Evolutionary conservation across 176 grass and related monocot species (phyloP).

Genomic region (Oryza punctata): DNA sequence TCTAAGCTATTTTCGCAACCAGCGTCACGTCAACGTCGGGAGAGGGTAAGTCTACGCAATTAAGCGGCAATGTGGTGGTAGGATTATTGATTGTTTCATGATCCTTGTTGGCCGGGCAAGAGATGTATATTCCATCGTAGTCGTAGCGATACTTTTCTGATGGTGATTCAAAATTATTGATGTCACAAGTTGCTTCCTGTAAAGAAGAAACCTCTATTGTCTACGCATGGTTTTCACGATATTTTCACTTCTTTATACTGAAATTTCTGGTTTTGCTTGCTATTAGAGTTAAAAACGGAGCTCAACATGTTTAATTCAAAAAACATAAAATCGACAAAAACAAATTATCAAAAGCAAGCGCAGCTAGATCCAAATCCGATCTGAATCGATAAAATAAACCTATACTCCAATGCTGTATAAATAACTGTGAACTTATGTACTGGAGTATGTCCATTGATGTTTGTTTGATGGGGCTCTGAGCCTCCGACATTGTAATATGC

Average conservation of each 20-base stretch:
- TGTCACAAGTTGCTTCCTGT: background rate
- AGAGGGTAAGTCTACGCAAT: background rate
- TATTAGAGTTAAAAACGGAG: background rate
- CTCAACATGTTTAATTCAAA: background rate
- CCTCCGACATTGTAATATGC: background rate
- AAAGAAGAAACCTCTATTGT: background rate
- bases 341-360: background rate
- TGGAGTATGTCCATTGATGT: background rate
- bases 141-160: background rate
- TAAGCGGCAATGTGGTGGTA: background rate
- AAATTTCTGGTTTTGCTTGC: background rate
- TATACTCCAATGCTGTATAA: background rate
- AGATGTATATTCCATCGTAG: background rate
- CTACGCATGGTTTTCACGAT: background rate
- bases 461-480: background rate
- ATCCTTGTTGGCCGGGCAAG: background rate
- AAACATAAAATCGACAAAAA: background rate
- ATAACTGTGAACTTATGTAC: background rate
- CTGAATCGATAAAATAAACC: background rate
- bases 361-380: background rate
- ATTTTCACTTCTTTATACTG: background rate
- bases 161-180: background rate
- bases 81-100: background rate
- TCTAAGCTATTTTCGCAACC: conserved; percentile 79
- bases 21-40: conserved; percentile 46